Percentiles rank a stretch among this genome's conserved stretches.
Evolutionary conservation across 257 asterid species (phyloP).

Genomic region (Scutellaria baicalensis): DNA sequence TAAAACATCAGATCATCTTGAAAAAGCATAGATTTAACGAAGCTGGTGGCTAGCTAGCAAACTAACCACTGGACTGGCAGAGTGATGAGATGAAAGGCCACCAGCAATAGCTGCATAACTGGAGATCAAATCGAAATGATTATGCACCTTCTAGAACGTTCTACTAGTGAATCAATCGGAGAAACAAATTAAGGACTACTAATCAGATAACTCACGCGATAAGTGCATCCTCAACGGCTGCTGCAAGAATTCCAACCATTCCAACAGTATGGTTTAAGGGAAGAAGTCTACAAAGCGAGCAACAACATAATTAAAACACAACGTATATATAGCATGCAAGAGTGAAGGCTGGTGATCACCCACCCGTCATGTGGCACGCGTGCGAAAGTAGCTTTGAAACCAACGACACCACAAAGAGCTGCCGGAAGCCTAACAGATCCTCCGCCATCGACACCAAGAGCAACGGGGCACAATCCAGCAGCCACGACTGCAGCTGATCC

Average conservation of each 20-base stretch:
- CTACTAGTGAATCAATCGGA: background rate
- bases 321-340: background rate
- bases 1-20: background rate
- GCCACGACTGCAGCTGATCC: constrained; percentile 96
- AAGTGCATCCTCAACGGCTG: constrained; percentile 81
- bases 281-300: constrained; percentile 46
- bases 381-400: constrained; percentile 81
- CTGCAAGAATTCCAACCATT: constrained; percentile 87
- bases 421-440: constrained; percentile 97
- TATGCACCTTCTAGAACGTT: background rate
- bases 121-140: constrained; percentile 4
- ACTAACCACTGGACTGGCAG: constrained; percentile 28
- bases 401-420: constrained; percentile 92
- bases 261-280: constrained; percentile 90
- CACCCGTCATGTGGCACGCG: constrained; percentile 87
- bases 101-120: constrained; percentile 91
- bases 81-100: constrained; percentile 27
- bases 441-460: constrained; percentile 98
- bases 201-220: constrained; percentile 40
- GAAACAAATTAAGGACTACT: background rate
- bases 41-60: background rate
- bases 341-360: background rate
- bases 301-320: background rate
- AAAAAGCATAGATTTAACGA: background rate
- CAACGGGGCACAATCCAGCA: constrained; percentile 89